Percentiles rank a stretch among this genome's conserved stretches.
Evolutionary conservation across 1,284 basidiomycete genomes (phyloP).

Genomic region (Tilletia walkeri): DNA sequence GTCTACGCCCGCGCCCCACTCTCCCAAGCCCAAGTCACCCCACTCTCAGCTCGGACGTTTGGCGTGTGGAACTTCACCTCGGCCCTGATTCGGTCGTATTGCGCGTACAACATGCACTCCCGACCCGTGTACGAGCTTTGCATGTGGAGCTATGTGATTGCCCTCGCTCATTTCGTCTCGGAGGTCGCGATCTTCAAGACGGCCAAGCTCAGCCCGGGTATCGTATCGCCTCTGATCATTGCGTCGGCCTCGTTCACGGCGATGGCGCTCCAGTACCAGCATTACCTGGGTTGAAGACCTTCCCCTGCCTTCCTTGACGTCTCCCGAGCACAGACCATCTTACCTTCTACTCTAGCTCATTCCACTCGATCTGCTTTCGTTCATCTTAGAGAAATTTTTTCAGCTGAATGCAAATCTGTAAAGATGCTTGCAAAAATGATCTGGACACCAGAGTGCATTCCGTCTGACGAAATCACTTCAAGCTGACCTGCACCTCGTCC

Average conservation of each 20-base stretch:
- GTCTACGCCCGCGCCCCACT: constrained; percentile 39
- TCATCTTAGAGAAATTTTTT: too few species aligned
- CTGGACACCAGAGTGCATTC: background rate
- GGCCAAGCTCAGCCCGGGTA: constrained; percentile 66
- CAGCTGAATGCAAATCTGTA: too few species aligned
- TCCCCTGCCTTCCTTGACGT: too few species aligned
- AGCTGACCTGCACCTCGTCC: constrained; percentile 35
- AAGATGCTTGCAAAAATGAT: too few species aligned
- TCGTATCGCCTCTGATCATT: constrained; percentile 77
- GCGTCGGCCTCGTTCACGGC: constrained; percentile 64
- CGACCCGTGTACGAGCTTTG: constrained; percentile 71
- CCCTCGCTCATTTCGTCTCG: constrained; percentile 81
- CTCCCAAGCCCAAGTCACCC: constrained; percentile 37
- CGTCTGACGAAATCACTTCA: constrained; percentile 16
- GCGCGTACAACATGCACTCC: constrained; percentile 46
- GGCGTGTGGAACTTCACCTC: constrained; percentile 53
- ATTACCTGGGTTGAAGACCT: constrained; percentile 22
- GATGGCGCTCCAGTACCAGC: constrained; percentile 23
- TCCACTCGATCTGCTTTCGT: too few species aligned
- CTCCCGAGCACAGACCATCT: too few species aligned
- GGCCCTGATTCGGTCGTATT: constrained; percentile 47
- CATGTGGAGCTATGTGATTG: constrained; percentile 81
- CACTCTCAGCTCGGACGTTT: constrained; percentile 47
- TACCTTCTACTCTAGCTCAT: too few species aligned
- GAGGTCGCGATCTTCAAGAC: constrained; percentile 82